Conservation (phyloP, 2,329 filamentous ascomycete species). For the Calonectria hawksworthii region DNA sequence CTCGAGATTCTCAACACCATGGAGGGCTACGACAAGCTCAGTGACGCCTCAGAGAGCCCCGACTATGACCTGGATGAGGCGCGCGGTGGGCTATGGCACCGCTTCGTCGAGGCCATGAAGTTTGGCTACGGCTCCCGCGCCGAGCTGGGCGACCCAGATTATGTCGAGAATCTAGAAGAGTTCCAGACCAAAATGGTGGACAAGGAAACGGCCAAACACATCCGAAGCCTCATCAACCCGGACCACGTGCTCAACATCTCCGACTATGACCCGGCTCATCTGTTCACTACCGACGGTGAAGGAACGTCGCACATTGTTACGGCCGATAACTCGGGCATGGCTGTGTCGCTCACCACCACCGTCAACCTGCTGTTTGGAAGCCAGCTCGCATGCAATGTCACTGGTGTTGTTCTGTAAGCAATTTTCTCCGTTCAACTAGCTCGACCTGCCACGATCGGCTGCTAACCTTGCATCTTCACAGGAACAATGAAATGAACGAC, state of each 20-base stretch:
- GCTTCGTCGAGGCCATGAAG: constrained; percentile 88
- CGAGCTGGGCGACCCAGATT: constrained; percentile 87
- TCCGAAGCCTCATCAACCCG: constrained; percentile 79
- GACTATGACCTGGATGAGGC: constrained; percentile 62
- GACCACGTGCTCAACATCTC: constrained; percentile 77
- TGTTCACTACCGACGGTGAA: constrained; percentile 76
- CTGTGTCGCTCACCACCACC: constrained; percentile 87
- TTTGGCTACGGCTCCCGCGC: constrained; percentile 87
- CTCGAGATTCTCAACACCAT: constrained; percentile 86
- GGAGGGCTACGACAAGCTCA: constrained; percentile 74
- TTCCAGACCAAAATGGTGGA: constrained; percentile 80
- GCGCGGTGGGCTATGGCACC: constrained; percentile 80
- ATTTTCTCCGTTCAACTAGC: constrained; percentile 39
- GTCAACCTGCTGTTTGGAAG: constrained; percentile 90
- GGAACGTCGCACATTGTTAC: constrained; percentile 82
- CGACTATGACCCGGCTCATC: constrained; percentile 78
- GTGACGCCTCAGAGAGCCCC: neutral
- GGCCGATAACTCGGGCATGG: constrained; percentile 80
- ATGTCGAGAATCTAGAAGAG: constrained; percentile 72
- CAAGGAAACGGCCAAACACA: constrained; percentile 68
- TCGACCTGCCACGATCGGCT: neutral
- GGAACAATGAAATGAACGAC: constrained; percentile 79
- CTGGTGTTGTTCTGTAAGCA: constrained; percentile 81
- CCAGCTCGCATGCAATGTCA: constrained; percentile 82
- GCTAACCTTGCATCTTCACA: constrained; percentile 29